These are phyloP conservation scores for Fonsecaea pedrosoi DNA, from an alignment of 2,329 filamentous ascomycete species.

Conservation along the genomic window DNA sequence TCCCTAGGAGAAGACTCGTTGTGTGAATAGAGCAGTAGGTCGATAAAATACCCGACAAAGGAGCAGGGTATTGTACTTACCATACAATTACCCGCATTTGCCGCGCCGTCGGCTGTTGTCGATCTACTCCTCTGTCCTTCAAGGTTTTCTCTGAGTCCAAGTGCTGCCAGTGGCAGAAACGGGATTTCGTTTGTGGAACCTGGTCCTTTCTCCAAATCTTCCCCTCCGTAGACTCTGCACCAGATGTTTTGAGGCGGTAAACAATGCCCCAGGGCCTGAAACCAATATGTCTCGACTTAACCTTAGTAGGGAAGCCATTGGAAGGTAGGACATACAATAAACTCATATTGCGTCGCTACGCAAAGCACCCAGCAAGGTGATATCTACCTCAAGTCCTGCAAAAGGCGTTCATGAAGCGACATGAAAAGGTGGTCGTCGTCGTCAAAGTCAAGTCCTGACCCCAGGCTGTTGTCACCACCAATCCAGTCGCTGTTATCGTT, in stretches of 20 bases:
- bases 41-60: neutral
- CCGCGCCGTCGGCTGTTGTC: neutral
- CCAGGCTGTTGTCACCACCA: neutral
- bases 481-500: neutral
- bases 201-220: too few relatives aligned
- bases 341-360: neutral
- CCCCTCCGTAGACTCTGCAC: too few relatives aligned
- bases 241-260: too few relatives aligned
- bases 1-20: too few relatives aligned
- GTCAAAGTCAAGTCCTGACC: neutral
- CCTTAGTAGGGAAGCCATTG: too few relatives aligned
- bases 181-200: too few relatives aligned
- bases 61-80: neutral
- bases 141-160: neutral
- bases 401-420: neutral
- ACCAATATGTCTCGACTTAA: too few relatives aligned
- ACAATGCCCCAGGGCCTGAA: too few relatives aligned
- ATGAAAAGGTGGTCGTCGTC: neutral
- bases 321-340: too few relatives aligned
- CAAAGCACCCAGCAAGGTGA: neutral
- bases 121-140: too few relatives aligned
- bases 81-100: slow-evolving; percentile 1
- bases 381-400: neutral
- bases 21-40: neutral
- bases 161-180: too few relatives aligned